Base-by-base conservation (phyloP, 371 early-diverging fungal genomes). In the Amoeboaphelidium protococcarum region DNA sequence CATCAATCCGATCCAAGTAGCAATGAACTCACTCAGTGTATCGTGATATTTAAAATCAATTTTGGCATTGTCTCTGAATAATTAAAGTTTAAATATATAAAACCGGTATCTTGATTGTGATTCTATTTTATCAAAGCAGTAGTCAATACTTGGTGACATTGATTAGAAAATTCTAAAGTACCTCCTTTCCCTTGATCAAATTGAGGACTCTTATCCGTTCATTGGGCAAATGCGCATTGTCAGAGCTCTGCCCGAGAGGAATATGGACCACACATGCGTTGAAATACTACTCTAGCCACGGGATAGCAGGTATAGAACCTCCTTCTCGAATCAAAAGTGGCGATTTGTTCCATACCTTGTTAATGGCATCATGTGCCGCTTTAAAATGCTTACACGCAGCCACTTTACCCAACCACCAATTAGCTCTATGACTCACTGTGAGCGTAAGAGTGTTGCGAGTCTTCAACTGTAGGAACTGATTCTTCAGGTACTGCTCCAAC, bases 221-320 rank as follows among this genome's bases (percentile, higher is more conserved):
- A 44, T 81, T 76, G 48, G 68, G 71, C 53, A 82, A 59, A 58
- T 80, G 82, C 0, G 82, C 80, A 52, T 80, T 78, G 54, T 81
- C 82, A 0, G 81, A 73, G 13, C 78, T 65, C 55, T 75, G 82
- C 23, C 82, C 82, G 72, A 82, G 74, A 2, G 82, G 82, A 48
- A 81, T 65, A 54, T 82, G 74, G 12, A 82, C 70, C 0, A 76
- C 77, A 0, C 71, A 64, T 0, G 78, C 74, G 21, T 72, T 54
- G 51, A 79, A 71, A 25, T 69, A 73, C 41, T 65, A 64, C 54
- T 81, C 82, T 13, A 82, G 65, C 75, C 74, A 81, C 4, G 77
- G 74, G 20, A 82, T 74, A 1, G 81, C 79, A 0, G 80, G 78
- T 44, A 80, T 81, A 1, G 82, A 80, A 0, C 82, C 82, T 44